Percentiles rank a stretch among this genome's conserved stretches.
These are phyloP conservation scores for Cornus controversa DNA, from an alignment of 148 eudicot species.

Conservation along the genomic window DNA sequence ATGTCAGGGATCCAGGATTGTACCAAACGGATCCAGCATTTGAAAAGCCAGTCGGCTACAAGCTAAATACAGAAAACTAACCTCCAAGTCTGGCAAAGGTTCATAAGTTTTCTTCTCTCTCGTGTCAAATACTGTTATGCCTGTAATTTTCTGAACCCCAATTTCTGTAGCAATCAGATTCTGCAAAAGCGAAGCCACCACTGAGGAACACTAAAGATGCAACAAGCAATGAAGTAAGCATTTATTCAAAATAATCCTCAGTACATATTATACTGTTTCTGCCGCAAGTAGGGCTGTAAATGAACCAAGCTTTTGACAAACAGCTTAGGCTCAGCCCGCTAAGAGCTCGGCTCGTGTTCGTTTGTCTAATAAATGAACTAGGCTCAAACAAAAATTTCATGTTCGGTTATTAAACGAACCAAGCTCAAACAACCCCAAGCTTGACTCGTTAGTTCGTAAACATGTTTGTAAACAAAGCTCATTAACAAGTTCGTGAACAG, in stretches of 20 bases:
- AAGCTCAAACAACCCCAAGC: too few species aligned
- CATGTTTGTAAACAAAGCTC: too few species aligned
- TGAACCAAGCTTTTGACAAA: too few species aligned
- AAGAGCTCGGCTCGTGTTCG: too few species aligned
- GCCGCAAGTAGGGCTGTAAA: too few species aligned
- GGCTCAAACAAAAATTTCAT: too few species aligned
- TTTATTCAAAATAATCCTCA: not conserved
- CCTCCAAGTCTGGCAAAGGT: conserved; percentile 84
- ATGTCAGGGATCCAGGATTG: not conserved
- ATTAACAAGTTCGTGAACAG: too few species aligned
- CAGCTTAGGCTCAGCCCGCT: too few species aligned
- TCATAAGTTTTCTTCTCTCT: conserved; percentile 84
- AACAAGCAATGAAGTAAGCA: not conserved
- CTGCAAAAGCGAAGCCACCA: conserved; percentile 47
- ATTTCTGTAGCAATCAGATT: conserved; percentile 80
- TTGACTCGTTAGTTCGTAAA: too few species aligned
- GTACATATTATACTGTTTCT: not conserved
- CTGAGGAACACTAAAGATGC: not conserved
- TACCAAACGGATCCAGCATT: not conserved
- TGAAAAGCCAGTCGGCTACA: too few species aligned
- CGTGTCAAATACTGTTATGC: conserved; percentile 84
- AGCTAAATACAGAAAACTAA: conserved; percentile 23
- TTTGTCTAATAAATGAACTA: too few species aligned
- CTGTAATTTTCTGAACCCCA: conserved; percentile 92
- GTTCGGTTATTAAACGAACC: too few species aligned